Base-by-base conservation (phyloP, 108 stramenopile genomes). In the Nitzschia sp. region DNA sequence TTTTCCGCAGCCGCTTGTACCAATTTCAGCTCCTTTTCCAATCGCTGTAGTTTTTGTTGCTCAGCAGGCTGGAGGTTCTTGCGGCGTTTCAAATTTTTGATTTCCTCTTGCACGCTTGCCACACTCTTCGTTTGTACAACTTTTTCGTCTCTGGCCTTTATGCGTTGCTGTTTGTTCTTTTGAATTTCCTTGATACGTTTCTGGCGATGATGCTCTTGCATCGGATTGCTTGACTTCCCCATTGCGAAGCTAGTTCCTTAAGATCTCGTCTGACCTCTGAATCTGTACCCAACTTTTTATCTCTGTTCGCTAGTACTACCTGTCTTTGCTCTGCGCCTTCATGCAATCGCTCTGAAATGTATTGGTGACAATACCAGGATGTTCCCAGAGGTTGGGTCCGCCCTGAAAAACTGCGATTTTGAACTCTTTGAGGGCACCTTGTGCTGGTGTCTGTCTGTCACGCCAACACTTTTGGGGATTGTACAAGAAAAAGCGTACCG, bases 21-120 rank as follows among this genome's bases (percentile, higher is more conserved):
- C 25, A 93, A 73, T 40, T 78, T 83, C 0, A 90, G 64, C 65
- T 93, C 91, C 71, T 88, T 93, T 29, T 74, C 70, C 48, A 93
- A 52, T 25, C 91, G 72, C 46, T 89, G 83, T 60, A 93, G 39
- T 29, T 78, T 87, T 40, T 67, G 72, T 17, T 65, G 52, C n/a
- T 79, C 73, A 14, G 40, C 41, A 57, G 74, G 15, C 55, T 72
- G 51, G 15, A 51, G 39, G 57, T 69, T 72, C 26, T 65, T 51
- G 8, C 57, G 57, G 29, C 50, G 40, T 70, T 79, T 72, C 29
- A 77, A 34, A 22, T 78, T 72, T 34, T 74, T 57, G 12, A 83
- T 81, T 50, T 90, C 84, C 17, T 79, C 75, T 25, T 78, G 53
- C 44, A 93, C 80, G 10, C 67, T 70, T 19, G 63, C 63, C 17